Base-by-base conservation (phyloP, 139 green algal genomes). In the Chlamydomonas eustigma region DNA sequence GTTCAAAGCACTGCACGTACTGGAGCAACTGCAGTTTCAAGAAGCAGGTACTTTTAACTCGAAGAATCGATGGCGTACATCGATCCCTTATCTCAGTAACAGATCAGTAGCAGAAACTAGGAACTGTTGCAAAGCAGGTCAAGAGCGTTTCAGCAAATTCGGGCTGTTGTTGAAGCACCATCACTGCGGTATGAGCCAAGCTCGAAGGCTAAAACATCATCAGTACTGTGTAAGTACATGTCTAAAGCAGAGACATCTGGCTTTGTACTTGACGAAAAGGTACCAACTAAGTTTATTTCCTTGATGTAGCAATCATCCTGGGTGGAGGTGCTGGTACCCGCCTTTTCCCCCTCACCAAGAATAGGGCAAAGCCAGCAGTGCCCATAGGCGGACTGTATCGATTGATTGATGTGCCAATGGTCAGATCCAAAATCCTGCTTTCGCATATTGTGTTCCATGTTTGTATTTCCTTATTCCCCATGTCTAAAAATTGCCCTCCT, bases 331-430 rank as follows among this genome's bases (percentile, higher is more conserved):
- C 94, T 6, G 94, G 94, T 50, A 91, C 91, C 18, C 90, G 94
- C 67, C 86, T 98, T 34, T 98, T 96, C 84, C 94, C 94, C 1
- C 86, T 98, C 22, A 98, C 94, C 52, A 97, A 97, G 87, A 82
- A 83, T 35, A 83, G 94, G 2, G 94, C 94, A 31, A 98, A 98
- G 88, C 94, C 94, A 4, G 94, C 94, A 2, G 96, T 99, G 69
- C 96, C 96, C 39, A 98, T 99, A 73, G 96, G 96, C 30, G 96
- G 96, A 25, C 91, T 93, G 1, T 99, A 99, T 87, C 91, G 96
- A 51, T 90, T 99, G 35, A 98, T 99, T 79, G 96, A 99, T 75
- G 94, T 99, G 50, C 96, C 96, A 35, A 98, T 99, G 93, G 50
- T 73, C 18, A 73, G 65, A 58, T 28, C 18, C 44, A 28, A 18